Evolutionary conservation across 306 rosid genomes (phyloP), one percentile per base, ranked within the genome.

Genomic region (Trichosanthes truncata): DNA sequence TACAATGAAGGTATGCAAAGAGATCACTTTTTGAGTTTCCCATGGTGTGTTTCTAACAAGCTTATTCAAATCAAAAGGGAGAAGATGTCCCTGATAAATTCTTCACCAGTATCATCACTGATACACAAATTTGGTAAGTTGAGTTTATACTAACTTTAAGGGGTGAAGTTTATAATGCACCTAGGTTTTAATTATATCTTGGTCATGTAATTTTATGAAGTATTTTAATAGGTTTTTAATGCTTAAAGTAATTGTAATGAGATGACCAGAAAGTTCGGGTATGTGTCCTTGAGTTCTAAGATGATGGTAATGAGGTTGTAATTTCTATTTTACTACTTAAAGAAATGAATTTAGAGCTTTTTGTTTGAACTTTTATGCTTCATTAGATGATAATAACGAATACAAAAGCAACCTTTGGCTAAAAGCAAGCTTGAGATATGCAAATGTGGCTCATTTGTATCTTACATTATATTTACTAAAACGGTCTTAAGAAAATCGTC

Each of bases 1-100:
- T 81, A 73, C 80, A 87, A 83, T 4, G 63, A 77, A 41, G 87
- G 80, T 20, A 45, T 72, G 84, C 57, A 63, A 7, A 35, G 86
- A 23, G 82, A 83, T 61, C 85, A 87, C 52, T 84, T 76, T 69
- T 65, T 87, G 6, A 87, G 87, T 68, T 87, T 87, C 45, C 78
- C 89, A 2, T 86, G 87, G 89, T 83, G 87, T 45, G 80, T 84
- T 46, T 71, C 7, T 35, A 80, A 86, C 69, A 76, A 68, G 75
- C 82, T 86, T 11, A 3, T 81, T 26, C 49, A 33, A 29, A 83
- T 86, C 80, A 86, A 86, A 74, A 83, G 55, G 81, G 56, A 76
- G 12, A 78, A 45, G 26, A 14, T 4, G 21, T 26, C 40, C 20
- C 1, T 25, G 67, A 26, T 5, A 61, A 6, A 33, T 33, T 63